Evolutionary conservation across 2,329 filamentous ascomycete genomes (phyloP).

Genomic region (Sarocladiaceae sp.): DNA sequence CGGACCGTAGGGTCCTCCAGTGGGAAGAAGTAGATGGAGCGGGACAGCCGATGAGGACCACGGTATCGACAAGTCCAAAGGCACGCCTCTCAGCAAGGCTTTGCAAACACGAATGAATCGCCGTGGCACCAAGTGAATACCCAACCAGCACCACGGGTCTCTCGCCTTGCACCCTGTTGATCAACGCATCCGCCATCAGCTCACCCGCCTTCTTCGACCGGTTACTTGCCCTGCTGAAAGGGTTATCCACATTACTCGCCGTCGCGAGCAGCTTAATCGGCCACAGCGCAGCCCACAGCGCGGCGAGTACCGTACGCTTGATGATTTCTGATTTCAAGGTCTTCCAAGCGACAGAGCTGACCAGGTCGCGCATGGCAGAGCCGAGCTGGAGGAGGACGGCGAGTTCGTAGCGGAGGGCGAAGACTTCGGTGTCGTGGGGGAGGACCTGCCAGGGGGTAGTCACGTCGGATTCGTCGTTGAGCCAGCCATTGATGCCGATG

Average conservation of each 20-base stretch:
- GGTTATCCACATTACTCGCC: slow-evolving; percentile 69
- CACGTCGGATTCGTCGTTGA: slow-evolving; percentile 68
- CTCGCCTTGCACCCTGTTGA: slow-evolving; percentile 77
- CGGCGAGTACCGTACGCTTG: slow-evolving; percentile 62
- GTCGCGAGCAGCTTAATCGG: slow-evolving; percentile 61
- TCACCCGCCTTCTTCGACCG: slow-evolving; percentile 74
- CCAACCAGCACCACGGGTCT: slow-evolving; percentile 74
- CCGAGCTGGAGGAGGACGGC: slow-evolving; percentile 71
- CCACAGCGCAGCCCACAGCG: slow-evolving; percentile 63
- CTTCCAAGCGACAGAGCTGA: slow-evolving; percentile 69
- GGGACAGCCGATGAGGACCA: slow-evolving; percentile 76
- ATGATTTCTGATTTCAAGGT: slow-evolving; percentile 70
- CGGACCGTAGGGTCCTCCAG: slow-evolving; percentile 71
- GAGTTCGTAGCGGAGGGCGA: slow-evolving; percentile 80
- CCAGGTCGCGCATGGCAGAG: slow-evolving; percentile 62
- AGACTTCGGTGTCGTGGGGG: slow-evolving; percentile 66
- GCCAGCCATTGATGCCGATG: slow-evolving; percentile 83
- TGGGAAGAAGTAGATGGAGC: slow-evolving; percentile 64
- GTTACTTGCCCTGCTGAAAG: slow-evolving; percentile 70
- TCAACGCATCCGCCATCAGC: slow-evolving; percentile 74
- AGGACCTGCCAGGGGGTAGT: slow-evolving; percentile 74
- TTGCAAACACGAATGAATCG: slow-evolving; percentile 77
- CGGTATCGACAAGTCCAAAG: slow-evolving; percentile 79
- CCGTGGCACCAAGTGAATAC: slow-evolving; percentile 73
- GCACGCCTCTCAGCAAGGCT: slow-evolving; percentile 69